A percentile compares a stretch with the other conserved stretches of the same genome.
phyloP scores from a whole-genome alignment of 176 grass and related monocot genomes.

The Dendrocalamus sinicus region DNA sequence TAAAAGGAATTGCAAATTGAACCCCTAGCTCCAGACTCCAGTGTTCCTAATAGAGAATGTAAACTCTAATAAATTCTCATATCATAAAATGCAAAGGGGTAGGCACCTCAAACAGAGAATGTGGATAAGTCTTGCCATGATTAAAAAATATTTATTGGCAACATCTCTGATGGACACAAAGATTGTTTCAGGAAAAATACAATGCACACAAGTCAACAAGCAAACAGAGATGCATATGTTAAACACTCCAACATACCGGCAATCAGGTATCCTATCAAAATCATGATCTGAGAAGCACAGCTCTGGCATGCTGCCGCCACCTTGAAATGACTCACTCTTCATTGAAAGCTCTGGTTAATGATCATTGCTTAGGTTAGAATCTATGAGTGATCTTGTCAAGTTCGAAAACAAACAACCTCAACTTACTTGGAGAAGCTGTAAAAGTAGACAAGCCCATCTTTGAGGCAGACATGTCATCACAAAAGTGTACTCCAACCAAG shows the following conservation, averaged over 20 bases:
- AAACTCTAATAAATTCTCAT: conserved; percentile 1
- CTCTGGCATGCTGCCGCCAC: conserved; percentile 49
- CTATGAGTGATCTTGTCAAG: neutral
- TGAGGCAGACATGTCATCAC: conserved; percentile 67
- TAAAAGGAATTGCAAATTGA: neutral
- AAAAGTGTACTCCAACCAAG: conserved; percentile 90
- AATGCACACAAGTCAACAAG: neutral
- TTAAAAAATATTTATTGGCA: neutral
- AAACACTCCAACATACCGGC: conserved; percentile 53
- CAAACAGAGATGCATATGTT: conserved; percentile 10
- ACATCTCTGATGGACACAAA: neutral
- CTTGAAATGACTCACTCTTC: conserved; percentile 72
- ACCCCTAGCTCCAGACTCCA: neutral
- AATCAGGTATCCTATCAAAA: conserved; percentile 65
- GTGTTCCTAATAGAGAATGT: neutral
- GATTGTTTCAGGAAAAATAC: neutral
- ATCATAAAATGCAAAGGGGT: neutral
- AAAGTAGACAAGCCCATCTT: conserved; percentile 61
- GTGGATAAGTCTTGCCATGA: neutral
- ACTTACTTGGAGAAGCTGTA: conserved; percentile 86
- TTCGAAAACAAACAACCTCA: neutral
- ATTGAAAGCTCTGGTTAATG: conserved; percentile 56
- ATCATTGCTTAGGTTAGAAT: conserved; percentile 46
- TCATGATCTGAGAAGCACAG: conserved; percentile 69
- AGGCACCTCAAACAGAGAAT: conserved; percentile 14